These are phyloP conservation scores for Cercospora berteroae DNA, from an alignment of 2,329 filamentous ascomycete species.

Conservation along the genomic window DNA sequence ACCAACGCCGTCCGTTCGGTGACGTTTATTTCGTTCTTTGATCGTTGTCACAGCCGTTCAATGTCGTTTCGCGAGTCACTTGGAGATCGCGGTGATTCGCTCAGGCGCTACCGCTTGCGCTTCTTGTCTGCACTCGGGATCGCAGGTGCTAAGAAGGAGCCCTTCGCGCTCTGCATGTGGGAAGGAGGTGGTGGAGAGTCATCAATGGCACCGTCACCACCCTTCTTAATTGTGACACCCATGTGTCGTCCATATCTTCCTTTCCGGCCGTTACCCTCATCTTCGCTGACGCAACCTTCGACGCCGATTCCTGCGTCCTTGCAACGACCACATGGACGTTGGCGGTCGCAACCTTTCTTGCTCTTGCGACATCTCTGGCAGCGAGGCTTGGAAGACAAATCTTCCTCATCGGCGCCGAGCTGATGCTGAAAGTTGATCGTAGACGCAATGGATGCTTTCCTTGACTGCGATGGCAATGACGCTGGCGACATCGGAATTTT, in stretches of 20 bases:
- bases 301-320: constrained; percentile 91
- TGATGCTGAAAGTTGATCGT: constrained; percentile 62
- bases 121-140: constrained; percentile 65
- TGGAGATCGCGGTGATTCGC: background rate
- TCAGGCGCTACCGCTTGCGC: constrained; percentile 30
- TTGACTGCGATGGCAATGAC: constrained; percentile 66
- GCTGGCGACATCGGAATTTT: constrained; percentile 54
- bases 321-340: constrained; percentile 91
- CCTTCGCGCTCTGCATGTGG: constrained; percentile 33
- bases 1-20: background rate
- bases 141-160: constrained; percentile 38
- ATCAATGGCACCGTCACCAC: constrained; percentile 19
- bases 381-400: constrained; percentile 89
- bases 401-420: constrained; percentile 70
- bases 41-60: background rate
- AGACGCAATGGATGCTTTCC: constrained; percentile 68
- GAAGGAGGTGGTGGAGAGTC: constrained; percentile 28
- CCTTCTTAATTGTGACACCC: constrained; percentile 65
- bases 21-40: background rate
- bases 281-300: constrained; percentile 94
- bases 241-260: constrained; percentile 78
- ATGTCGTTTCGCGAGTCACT: background rate
- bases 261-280: constrained; percentile 95
- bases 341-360: constrained; percentile 97
- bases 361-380: constrained; percentile 99